Evolutionary conservation across 2,329 filamentous ascomycete species (phyloP).

Genomic region (Colletotrichum salicis): DNA sequence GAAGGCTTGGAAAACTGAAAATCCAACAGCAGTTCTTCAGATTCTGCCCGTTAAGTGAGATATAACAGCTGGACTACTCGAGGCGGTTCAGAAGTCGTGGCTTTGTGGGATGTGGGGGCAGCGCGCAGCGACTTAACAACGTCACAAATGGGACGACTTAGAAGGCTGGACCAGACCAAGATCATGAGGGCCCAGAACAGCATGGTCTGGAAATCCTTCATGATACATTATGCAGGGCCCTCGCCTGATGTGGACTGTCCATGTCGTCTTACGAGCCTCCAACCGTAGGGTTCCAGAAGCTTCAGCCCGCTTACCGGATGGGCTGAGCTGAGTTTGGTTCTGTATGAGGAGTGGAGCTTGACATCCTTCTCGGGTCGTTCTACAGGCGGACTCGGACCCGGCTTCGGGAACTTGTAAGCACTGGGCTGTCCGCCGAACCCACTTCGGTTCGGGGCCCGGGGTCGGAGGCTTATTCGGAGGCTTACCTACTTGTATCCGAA

Average conservation of each 20-base stretch:
- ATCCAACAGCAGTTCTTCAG: not conserved
- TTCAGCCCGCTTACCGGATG: not conserved
- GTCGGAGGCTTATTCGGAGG: not conserved
- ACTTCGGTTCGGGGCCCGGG: not conserved
- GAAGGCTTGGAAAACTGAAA: not conserved
- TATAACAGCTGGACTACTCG: not conserved
- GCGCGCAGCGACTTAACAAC: not conserved
- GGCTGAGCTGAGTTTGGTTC: not conserved
- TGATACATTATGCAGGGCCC: not conserved
- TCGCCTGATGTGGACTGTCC: not conserved
- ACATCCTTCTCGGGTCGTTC: not conserved
- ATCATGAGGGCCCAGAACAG: not conserved
- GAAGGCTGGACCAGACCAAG: not conserved
- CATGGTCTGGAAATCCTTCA: not conserved
- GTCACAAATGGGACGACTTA: not conserved
- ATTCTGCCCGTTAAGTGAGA: not conserved
- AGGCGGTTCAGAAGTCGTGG: not conserved
- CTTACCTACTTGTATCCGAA: not conserved
- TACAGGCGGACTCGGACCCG: not conserved
- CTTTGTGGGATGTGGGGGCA: not conserved
- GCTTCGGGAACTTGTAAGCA: not conserved
- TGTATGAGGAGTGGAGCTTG: not conserved
- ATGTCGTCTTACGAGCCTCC: not conserved
- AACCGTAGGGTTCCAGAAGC: not conserved
- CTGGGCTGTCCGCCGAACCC: not conserved